A percentile compares a stretch with the other conserved stretches of the same genome.
phyloP scores from a whole-genome alignment of 805 yeast species.

The Kodamaea lidongshanica region DNA sequence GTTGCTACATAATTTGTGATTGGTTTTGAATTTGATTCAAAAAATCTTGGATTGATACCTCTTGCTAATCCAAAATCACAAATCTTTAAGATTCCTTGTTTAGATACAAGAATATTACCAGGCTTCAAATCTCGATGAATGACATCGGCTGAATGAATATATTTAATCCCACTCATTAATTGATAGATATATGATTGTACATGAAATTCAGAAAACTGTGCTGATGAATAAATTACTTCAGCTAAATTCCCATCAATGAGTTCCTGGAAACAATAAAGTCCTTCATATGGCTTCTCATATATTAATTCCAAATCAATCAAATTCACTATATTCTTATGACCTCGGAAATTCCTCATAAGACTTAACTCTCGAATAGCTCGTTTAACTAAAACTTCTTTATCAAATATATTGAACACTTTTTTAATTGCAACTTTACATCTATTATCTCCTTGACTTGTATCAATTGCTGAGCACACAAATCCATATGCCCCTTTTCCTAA shows the following conservation, averaged over 20 bases:
- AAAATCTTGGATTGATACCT: conserved; percentile 44
- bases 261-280: conserved; percentile 86
- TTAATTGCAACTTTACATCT: conserved; percentile 75
- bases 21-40: conserved; percentile 31
- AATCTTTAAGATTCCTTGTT: conserved; percentile 70
- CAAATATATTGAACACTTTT: conserved; percentile 67
- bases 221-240: conserved; percentile 68
- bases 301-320: conserved; percentile 72
- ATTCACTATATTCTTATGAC: conserved; percentile 76
- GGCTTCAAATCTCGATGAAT: conserved; percentile 92
- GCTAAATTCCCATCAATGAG: conserved; percentile 77
- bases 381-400: conserved; percentile 58
- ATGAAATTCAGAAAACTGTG: conserved; percentile 79
- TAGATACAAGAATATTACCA: conserved; percentile 73
- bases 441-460: conserved; percentile 29
- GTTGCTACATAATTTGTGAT: conserved; percentile 90
- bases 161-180: conserved; percentile 77
- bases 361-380: conserved; percentile 81
- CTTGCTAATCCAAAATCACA: conserved; percentile 94
- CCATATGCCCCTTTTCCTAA: conserved; percentile 88
- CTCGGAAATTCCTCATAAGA: conserved; percentile 74
- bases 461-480: conserved; percentile 70
- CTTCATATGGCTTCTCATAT: conserved; percentile 63
- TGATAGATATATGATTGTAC: conserved; percentile 73
- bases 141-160: conserved; percentile 87